A percentile compares a stretch with the other conserved stretches of the same genome.
Evolutionary conservation across 164 flowering plant genomes (phyloP).

Genomic region (Vitis cinerea): DNA sequence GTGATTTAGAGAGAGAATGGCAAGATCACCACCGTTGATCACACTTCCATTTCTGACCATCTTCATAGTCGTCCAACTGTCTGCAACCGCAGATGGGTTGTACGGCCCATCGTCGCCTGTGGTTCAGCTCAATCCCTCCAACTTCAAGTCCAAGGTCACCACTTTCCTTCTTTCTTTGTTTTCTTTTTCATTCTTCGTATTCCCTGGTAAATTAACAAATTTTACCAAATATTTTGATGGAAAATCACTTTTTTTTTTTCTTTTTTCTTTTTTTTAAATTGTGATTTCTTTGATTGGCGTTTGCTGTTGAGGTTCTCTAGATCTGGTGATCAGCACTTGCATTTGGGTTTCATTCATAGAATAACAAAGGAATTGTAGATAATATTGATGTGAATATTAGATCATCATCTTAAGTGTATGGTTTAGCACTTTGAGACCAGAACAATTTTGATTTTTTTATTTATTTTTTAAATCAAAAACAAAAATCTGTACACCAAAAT

Average conservation of each 20-base stretch:
- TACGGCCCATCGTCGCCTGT: conserved; percentile 88
- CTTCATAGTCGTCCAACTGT: conserved; percentile 10
- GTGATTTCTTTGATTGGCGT: too few species aligned
- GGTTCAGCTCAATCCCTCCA: conserved; percentile 71
- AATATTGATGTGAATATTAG: too few species aligned
- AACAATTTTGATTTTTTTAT: too few species aligned
- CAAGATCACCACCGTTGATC: conserved; percentile 11
- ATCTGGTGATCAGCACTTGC: too few species aligned
- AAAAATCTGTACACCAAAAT: too few species aligned
- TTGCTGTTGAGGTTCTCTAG: too few species aligned
- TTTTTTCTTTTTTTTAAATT: too few species aligned
- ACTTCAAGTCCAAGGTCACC: conserved; percentile 88
- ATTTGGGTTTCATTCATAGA: too few species aligned
- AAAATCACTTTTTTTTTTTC: not conserved
- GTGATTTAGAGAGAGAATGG: conserved; percentile 21
- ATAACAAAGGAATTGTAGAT: too few species aligned
- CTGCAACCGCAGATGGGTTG: conserved; percentile 40
- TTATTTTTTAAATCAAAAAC: too few species aligned
- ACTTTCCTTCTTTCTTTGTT: not conserved
- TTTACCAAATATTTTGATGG: not conserved
- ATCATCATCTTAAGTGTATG: too few species aligned
- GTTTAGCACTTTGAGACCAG: too few species aligned
- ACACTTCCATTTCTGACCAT: conserved; percentile 5
- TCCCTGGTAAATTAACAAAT: not conserved
- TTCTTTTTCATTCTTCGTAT: not conserved